phyloP scores from a whole-genome alignment of 257 asterid species.

The Solanum chiquidenum region DNA sequence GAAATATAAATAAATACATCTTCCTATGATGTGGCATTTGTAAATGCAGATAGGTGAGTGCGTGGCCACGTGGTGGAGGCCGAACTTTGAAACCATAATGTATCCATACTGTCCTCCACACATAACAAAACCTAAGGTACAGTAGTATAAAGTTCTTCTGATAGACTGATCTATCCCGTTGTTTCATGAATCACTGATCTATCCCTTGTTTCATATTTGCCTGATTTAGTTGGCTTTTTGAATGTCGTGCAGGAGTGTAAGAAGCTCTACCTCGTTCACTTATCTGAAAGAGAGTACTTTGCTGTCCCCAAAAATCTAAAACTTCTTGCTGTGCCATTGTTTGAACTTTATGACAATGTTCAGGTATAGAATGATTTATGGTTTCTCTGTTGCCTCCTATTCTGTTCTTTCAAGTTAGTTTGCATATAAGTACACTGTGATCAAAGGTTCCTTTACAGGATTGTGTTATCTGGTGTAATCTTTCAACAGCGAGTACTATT shows the following conservation, averaged over 20 bases:
- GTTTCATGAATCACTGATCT: neutral
- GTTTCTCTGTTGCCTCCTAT: neutral
- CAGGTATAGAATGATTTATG: conserved; percentile 35
- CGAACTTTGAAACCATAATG: conserved; percentile 88
- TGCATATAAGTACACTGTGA: neutral
- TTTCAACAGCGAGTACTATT: neutral
- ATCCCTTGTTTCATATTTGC: neutral
- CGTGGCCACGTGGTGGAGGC: conserved; percentile 97
- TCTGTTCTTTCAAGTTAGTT: neutral
- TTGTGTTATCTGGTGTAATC: neutral
- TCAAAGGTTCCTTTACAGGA: neutral
- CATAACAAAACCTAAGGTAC: conserved; percentile 79
- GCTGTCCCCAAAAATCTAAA: conserved; percentile 94
- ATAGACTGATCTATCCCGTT: neutral
- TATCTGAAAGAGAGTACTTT: conserved; percentile 80
- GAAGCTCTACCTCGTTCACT: conserved; percentile 76
- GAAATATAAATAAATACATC: neutral
- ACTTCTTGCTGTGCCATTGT: conserved; percentile 94
- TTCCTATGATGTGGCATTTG: neutral
- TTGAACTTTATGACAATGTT: conserved; percentile 95
- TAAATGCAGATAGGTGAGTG: conserved; percentile 89
- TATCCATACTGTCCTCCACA: conserved; percentile 98
- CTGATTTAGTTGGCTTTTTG: neutral
- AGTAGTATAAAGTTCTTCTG: neutral
- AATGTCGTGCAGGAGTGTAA: conserved; percentile 67